Percentiles rank a stretch among this genome's conserved stretches.
These are phyloP conservation scores for Medicago ruthenica DNA, from an alignment of 306 rosid genomes.

Conservation along the genomic window DNA sequence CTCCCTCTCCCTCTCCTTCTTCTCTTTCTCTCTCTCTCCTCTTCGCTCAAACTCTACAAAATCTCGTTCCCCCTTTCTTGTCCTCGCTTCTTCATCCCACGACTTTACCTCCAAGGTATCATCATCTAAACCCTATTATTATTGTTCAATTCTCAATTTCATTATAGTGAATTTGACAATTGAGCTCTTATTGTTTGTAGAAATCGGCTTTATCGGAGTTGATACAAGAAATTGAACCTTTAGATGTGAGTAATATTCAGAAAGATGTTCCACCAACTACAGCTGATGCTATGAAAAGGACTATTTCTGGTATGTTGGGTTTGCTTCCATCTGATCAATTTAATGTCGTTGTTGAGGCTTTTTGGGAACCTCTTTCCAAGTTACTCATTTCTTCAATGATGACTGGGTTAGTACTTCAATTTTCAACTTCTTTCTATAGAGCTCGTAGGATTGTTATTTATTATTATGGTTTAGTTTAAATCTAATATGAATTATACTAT, in stretches of 20 bases:
- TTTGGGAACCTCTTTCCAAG: conserved; percentile 93
- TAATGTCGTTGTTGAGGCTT: conserved; percentile 83
- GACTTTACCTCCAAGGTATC: conserved; percentile 62
- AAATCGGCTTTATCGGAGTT: conserved; percentile 69
- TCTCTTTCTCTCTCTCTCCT: conserved; percentile 38
- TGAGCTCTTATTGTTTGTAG: conserved; percentile 45
- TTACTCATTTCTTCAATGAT: conserved; percentile 90
- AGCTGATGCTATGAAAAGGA: conserved; percentile 95
- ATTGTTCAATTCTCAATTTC: no score
- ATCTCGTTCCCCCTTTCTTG: conserved; percentile 46
- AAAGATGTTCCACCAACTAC: conserved; percentile 88
- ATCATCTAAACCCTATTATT: not conserved
- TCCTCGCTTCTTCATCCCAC: conserved; percentile 61
- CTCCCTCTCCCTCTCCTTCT: no score
- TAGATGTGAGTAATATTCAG: conserved; percentile 82
- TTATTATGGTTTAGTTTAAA: conserved; percentile 27
- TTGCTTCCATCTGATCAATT: conserved; percentile 92
- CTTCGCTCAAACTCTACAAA: conserved; percentile 39
- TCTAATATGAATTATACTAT: not conserved
- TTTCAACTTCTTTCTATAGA: conserved; percentile 3
- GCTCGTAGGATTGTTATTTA: not conserved
- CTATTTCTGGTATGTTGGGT: conserved; percentile 94
- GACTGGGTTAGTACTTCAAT: conserved; percentile 65
- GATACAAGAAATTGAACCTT: conserved; percentile 94
- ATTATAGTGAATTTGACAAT: conserved; percentile 20